These are phyloP conservation scores for Aspergillus versicolor DNA, from an alignment of 2,329 filamentous ascomycete species.

Conservation along the genomic window DNA sequence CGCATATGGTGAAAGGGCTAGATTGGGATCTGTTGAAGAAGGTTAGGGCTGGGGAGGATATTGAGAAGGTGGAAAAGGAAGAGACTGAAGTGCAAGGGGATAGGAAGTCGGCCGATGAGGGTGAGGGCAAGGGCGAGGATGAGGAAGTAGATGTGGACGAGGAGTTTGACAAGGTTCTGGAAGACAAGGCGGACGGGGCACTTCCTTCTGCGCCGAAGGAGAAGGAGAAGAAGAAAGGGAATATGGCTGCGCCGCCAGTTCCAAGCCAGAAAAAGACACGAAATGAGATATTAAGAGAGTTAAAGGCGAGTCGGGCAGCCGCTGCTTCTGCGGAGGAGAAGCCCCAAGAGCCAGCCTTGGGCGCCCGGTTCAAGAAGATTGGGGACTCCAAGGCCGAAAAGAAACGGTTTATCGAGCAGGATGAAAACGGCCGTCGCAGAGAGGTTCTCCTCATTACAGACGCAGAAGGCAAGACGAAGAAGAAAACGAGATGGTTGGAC, in stretches of 20 bases:
- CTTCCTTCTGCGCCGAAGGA: slow-evolving; percentile 33
- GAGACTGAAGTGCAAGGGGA: slow-evolving; percentile 15
- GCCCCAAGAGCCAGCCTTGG: slow-evolving; percentile 49
- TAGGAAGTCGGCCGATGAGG: slow-evolving; percentile 53
- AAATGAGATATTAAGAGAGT: slow-evolving; percentile 59
- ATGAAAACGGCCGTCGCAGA: slow-evolving; percentile 51
- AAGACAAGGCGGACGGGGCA: slow-evolving; percentile 28
- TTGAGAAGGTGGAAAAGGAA: slow-evolving; percentile 36
- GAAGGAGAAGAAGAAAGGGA: slow-evolving; percentile 50
- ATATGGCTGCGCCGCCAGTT: slow-evolving; percentile 43
- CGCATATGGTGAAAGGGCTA: slow-evolving; percentile 87
- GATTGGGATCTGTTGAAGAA: slow-evolving; percentile 70
- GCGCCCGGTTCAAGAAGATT: slow-evolving; percentile 56
- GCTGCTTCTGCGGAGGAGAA: slow-evolving; percentile 38
- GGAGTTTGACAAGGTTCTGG: slow-evolving; percentile 49
- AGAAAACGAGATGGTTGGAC: slow-evolving; percentile 57
- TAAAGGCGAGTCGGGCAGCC: slow-evolving; percentile 53
- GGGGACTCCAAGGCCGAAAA: slow-evolving; percentile 48
- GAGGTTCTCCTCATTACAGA: slow-evolving; percentile 61
- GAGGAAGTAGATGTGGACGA: slow-evolving; percentile 58
- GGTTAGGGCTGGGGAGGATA: slow-evolving; percentile 53
- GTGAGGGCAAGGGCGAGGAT: slow-evolving; percentile 34
- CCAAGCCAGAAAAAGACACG: slow-evolving; percentile 51
- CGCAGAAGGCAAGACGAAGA: slow-evolving; percentile 60
- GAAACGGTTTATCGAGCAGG: slow-evolving; percentile 55